Conservation (phyloP, 2,329 filamentous ascomycete genomes). For the Blastomyces parvus region DNA sequence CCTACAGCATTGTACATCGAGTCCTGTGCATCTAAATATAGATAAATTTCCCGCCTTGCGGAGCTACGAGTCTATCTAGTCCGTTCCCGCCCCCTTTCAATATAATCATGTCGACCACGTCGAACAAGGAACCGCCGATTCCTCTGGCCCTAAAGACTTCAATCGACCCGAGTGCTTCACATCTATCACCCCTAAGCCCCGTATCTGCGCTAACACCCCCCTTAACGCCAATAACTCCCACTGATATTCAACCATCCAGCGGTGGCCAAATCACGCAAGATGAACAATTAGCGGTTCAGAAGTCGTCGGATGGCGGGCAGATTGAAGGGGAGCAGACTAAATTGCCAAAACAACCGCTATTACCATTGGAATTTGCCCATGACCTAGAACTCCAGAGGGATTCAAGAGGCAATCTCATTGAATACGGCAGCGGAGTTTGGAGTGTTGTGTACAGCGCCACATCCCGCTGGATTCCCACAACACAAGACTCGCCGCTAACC, state of each 20-base stretch:
- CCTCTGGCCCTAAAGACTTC: constrained; percentile 13
- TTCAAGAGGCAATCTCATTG: constrained; percentile 22
- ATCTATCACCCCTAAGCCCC: constrained; percentile 7
- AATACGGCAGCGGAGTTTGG: constrained; percentile 40
- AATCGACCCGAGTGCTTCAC: constrained; percentile 9
- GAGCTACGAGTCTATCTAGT: background rate
- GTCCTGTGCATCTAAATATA: background rate
- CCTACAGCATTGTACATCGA: background rate
- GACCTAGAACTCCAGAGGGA: constrained; percentile 27
- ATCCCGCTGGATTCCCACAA: constrained; percentile 21
- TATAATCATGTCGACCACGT: constrained; percentile 7
- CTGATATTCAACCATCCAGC: constrained; percentile 13
- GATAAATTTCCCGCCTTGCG: too few species aligned
- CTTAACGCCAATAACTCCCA: constrained; percentile 26
- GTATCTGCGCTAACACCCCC: constrained; percentile 26
- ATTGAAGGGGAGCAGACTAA: constrained; percentile 1
- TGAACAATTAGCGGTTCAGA: background rate
- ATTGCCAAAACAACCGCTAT: constrained; percentile 4
- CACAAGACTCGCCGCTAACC: constrained; percentile 24
- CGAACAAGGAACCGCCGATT: constrained; percentile 9
- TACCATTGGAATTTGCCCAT: constrained; percentile 25
- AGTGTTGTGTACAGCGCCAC: constrained; percentile 39
- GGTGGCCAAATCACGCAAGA: constrained; percentile 9
- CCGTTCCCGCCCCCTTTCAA: background rate
- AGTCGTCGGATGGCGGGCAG: background rate